These are phyloP conservation scores for Claviceps purpurea DNA, from an alignment of 2,329 filamentous ascomycete genomes.

Conservation along the genomic window DNA sequence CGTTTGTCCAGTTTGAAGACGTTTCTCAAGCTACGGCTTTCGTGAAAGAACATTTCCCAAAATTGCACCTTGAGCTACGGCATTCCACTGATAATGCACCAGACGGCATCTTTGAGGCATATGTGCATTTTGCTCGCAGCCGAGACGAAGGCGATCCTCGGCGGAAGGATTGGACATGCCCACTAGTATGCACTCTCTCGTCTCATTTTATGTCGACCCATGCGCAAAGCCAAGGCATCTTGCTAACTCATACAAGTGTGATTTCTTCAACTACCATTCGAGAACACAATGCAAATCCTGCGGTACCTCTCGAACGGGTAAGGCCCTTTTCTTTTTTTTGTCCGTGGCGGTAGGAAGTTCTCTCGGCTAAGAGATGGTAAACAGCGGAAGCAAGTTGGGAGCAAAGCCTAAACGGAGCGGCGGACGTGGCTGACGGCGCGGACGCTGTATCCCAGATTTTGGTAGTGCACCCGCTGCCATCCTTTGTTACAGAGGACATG, in stretches of 20 bases:
- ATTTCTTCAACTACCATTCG: constrained; percentile 26
- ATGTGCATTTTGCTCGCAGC: constrained; percentile 28
- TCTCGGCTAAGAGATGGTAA: neutral
- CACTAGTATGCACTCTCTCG: constrained; percentile 14
- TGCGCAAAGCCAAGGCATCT: neutral
- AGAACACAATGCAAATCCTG: constrained; percentile 26
- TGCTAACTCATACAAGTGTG: constrained; percentile 20
- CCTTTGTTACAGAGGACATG: constrained; percentile 57
- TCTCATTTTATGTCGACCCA: neutral
- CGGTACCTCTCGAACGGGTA: constrained; percentile 18
- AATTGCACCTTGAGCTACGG: constrained; percentile 22
- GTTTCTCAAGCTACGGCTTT: constrained; percentile 27
- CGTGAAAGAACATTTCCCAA: constrained; percentile 29
- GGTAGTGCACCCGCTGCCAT: constrained; percentile 57
- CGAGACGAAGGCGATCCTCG: constrained; percentile 21
- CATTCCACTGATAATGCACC: constrained; percentile 25
- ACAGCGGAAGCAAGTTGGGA: constrained; percentile 15
- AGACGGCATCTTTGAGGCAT: constrained; percentile 24
- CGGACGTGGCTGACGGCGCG: constrained; percentile 35
- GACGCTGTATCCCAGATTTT: constrained; percentile 60
- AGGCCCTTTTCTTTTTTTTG: constrained; percentile 2
- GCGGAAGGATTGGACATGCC: constrained; percentile 21
- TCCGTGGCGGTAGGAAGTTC: neutral
- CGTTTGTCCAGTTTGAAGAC: constrained; percentile 29
- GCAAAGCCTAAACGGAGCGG: constrained; percentile 31